Percentiles rank a stretch among this genome's conserved stretches.
Evolutionary conservation across 768 basidiomycete genomes (phyloP).

Genomic region (Boletus sp.): DNA sequence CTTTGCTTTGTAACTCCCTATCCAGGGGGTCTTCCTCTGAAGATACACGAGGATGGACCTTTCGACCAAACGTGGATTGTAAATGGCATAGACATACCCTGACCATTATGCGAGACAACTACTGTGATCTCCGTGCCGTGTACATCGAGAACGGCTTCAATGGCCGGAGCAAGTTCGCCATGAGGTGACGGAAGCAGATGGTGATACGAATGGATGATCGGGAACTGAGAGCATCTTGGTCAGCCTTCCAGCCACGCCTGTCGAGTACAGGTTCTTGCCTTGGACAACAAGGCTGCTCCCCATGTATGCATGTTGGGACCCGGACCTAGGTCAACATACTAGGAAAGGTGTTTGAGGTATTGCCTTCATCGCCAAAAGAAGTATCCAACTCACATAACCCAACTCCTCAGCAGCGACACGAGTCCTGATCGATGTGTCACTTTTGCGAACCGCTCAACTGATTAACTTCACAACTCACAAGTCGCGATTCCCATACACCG

Average conservation of each 20-base stretch:
- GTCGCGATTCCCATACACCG: conserved; percentile 83
- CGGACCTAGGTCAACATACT: conserved; percentile 89
- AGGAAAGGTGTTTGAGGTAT: conserved; percentile 3
- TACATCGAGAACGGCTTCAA: conserved; percentile 79
- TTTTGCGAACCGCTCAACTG: background rate
- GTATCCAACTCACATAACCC: conserved; percentile 61
- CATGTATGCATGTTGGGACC: conserved; percentile 88
- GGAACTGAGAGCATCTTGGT: conserved; percentile 52
- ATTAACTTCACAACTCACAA: conserved; percentile 42
- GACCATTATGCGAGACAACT: conserved; percentile 89
- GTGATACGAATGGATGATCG: conserved; percentile 82
- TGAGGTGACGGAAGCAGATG: conserved; percentile 83
- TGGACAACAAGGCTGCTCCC: conserved; percentile 80
- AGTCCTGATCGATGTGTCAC: conserved; percentile 45
- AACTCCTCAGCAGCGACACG: conserved; percentile 73
- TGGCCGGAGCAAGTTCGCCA: conserved; percentile 86
- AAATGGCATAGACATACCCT: conserved; percentile 49
- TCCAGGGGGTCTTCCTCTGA: conserved; percentile 88
- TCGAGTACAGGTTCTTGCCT: conserved; percentile 38
- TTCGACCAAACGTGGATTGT: background rate
- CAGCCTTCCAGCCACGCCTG: background rate
- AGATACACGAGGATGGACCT: background rate
- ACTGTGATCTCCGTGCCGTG: conserved; percentile 77
- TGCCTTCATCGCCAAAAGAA: background rate
- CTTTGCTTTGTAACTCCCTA: conserved; percentile 78